phyloP scores from a whole-genome alignment of 805 yeast genomes.

The Dipodascus geniculatus region DNA sequence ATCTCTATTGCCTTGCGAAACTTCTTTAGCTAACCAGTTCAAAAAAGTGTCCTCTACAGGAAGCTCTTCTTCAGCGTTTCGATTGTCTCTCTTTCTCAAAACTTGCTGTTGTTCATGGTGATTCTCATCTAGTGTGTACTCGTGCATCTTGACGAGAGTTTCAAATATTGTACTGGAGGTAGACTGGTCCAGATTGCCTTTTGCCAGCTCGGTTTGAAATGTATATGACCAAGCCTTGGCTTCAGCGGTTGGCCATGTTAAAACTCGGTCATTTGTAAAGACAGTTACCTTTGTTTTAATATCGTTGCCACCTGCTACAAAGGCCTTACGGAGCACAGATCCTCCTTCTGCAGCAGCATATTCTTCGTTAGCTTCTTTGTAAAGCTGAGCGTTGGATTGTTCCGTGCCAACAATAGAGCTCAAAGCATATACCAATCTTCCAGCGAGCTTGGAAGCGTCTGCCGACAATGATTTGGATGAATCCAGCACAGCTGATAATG shows the following conservation, averaged over 20 bases:
- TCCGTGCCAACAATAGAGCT: conserved; percentile 15
- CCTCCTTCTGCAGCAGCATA: conserved; percentile 8
- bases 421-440: conserved; percentile 17
- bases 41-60: conserved; percentile 36
- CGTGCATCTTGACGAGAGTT: background rate
- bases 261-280: conserved; percentile 2
- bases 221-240: background rate
- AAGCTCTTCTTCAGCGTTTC: conserved; percentile 23
- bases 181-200: conserved; percentile 7
- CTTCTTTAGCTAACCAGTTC: conserved; percentile 49
- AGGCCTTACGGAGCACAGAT: conserved; percentile 8
- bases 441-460: conserved; percentile 10
- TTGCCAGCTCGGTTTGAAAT: background rate
- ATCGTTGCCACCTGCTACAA: conserved; percentile 1
- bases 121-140: background rate
- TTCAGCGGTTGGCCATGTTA: background rate
- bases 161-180: background rate
- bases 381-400: conserved; percentile 12
- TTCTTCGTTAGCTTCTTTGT: conserved; percentile 1
- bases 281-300: background rate
- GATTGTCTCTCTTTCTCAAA: conserved; percentile 11
- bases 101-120: background rate
- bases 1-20: conserved; percentile 3
- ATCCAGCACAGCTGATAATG: background rate
- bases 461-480: conserved; percentile 3